Conservation (phyloP, 2,329 filamentous ascomycete species). For the Colletotrichum sansevieriae region DNA sequence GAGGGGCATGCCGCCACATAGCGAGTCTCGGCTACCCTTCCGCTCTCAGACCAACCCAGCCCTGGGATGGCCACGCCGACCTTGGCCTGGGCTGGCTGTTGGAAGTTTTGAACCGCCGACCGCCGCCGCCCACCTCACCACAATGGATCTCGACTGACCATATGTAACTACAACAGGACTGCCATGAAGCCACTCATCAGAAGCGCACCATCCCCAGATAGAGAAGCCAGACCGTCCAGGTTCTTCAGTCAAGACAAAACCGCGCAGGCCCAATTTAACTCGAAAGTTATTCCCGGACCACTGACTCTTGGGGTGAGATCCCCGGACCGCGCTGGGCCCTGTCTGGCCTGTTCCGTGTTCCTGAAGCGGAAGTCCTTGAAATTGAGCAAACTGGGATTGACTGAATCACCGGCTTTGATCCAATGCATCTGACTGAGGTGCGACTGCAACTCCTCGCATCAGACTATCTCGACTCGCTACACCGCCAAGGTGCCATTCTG, state of each 20-base stretch:
- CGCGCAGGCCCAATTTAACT: conserved; percentile 22
- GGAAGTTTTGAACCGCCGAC: conserved; percentile 13
- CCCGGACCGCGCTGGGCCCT: conserved; percentile 4
- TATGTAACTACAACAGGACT: background rate
- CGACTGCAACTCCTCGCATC: conserved; percentile 14
- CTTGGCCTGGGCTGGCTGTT: conserved; percentile 22
- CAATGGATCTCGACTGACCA: conserved; percentile 16
- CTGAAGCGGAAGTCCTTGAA: conserved; percentile 1
- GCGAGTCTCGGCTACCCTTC: conserved; percentile 8
- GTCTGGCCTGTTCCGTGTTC: conserved; percentile 1
- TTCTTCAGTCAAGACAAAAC: conserved; percentile 19
- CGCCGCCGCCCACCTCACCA: conserved; percentile 15
- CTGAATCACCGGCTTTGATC: conserved; percentile 9
- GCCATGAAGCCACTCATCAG: conserved; percentile 24
- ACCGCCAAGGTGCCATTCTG: conserved; percentile 38
- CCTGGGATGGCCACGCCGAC: conserved; percentile 14
- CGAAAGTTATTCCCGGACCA: conserved; percentile 27
- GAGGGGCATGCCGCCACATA: conserved; percentile 13
- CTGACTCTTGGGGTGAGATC: conserved; percentile 17
- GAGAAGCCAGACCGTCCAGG: conserved; percentile 1
- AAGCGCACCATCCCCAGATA: conserved; percentile 26
- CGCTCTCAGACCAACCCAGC: background rate
- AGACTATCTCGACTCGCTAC: conserved; percentile 28
- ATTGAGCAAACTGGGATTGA: background rate
- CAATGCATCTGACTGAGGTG: background rate